phyloP scores from a whole-genome alignment of 164 flowering plant species.

The Dillenia suffruticosa region DNA sequence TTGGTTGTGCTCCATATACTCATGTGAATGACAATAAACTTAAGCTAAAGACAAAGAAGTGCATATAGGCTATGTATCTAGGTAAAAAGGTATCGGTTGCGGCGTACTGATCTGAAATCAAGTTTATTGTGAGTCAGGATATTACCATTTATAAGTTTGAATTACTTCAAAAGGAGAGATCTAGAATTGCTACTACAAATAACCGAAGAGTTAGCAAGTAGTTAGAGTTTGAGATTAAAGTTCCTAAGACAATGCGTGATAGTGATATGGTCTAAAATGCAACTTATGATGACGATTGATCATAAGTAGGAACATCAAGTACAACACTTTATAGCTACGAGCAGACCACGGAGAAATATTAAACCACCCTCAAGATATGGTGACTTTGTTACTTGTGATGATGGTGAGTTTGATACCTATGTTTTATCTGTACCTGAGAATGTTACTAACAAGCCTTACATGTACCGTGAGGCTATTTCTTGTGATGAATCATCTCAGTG shows the following conservation, averaged over 20 bases:
- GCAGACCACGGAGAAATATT: neutral
- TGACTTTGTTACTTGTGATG: too few relatives aligned
- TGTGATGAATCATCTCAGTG: neutral
- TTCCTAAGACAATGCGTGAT: neutral
- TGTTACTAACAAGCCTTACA: neutral
- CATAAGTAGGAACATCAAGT: neutral
- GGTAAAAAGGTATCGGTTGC: too few relatives aligned
- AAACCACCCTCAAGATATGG: too few relatives aligned
- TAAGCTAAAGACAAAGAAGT: too few relatives aligned
- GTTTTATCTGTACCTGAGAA: neutral
- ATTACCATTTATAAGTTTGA: too few relatives aligned
- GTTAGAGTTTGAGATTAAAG: neutral
- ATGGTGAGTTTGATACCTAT: neutral
- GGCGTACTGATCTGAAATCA: too few relatives aligned
- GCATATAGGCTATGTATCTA: too few relatives aligned
- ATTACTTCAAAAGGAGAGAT: too few relatives aligned
- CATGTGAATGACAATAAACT: too few relatives aligned
- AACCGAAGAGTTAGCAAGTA: neutral
- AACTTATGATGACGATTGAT: neutral
- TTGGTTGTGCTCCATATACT: too few relatives aligned
- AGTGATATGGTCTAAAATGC: neutral
- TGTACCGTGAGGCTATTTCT: neutral
- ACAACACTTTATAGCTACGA: neutral
- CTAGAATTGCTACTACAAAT: too few relatives aligned
- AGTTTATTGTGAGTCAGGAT: too few relatives aligned